Conservation (phyloP, 345 rosid species). For the Luvunga scandens region DNA sequence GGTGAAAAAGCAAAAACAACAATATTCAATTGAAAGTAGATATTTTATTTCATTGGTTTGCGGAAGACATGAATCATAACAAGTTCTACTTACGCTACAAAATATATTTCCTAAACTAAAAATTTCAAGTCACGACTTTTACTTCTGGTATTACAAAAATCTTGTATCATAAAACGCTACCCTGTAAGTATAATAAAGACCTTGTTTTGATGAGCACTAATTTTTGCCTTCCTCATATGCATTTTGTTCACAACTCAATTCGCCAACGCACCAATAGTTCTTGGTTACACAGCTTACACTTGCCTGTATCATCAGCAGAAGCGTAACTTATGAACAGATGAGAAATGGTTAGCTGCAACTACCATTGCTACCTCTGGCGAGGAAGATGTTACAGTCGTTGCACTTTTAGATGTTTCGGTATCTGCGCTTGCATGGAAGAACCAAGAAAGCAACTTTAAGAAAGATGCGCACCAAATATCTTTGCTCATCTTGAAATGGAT, state of each 20-base stretch:
- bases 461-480: neutral
- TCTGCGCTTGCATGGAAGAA: neutral
- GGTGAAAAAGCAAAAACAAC: no score
- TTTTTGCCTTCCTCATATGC: no score
- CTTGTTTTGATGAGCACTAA: no score
- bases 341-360: conserved; percentile 49
- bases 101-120: no score
- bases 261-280: neutral
- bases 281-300: neutral
- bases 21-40: neutral
- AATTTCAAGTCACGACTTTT: no score
- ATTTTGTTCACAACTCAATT: neutral
- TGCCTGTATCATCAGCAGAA: neutral
- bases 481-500: conserved; percentile 13
- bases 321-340: conserved; percentile 24
- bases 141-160: no score
- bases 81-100: no score
- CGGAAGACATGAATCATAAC: no score
- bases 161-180: no score
- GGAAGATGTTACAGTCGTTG: neutral
- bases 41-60: no score
- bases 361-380: conserved; percentile 26
- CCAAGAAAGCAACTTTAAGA: conserved; percentile 2
- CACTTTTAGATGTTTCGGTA: neutral
- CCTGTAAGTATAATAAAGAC: no score